These are phyloP conservation scores for Erysiphe neolycopersici DNA, from an alignment of 2,329 filamentous ascomycete genomes.

Conservation along the genomic window DNA sequence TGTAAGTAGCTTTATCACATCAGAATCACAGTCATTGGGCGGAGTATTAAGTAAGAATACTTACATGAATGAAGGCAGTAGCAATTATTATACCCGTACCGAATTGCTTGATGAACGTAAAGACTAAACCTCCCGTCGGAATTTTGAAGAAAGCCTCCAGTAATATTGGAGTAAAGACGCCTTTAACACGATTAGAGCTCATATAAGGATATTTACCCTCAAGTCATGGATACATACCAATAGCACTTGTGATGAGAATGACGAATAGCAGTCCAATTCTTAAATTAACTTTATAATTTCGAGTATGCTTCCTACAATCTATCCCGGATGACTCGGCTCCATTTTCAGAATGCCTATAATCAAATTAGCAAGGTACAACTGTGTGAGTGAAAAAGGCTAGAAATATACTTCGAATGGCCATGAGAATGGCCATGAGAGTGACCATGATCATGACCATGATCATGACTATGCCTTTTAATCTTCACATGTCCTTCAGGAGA, in stretches of 20 bases:
- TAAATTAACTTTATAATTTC: conserved; percentile 40
- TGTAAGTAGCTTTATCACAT: conserved; percentile 30
- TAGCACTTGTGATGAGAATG: conserved; percentile 37
- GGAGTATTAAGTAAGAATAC: background rate
- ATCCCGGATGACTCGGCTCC: conserved; percentile 3
- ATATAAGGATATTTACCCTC: too few relatives aligned
- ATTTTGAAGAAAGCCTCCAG: conserved; percentile 1
- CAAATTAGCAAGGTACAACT: conserved; percentile 3
- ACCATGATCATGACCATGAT: conserved; percentile 18
- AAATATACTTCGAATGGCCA: conserved; percentile 45
- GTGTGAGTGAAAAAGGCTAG: conserved; percentile 11
- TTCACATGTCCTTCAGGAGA: conserved; percentile 4
- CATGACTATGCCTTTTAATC: conserved; percentile 1
- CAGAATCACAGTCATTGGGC: too few relatives aligned
- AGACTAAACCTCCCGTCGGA: conserved; percentile 21
- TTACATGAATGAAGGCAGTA: conserved; percentile 40
- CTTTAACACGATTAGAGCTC: conserved; percentile 6
- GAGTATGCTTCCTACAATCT: conserved; percentile 23
- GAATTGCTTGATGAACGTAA: conserved; percentile 44
- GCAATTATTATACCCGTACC: conserved; percentile 48
- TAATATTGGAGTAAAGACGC: conserved; percentile 40
- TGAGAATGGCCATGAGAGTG: too few relatives aligned
- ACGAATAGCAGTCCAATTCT: conserved; percentile 48
- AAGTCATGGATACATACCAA: conserved; percentile 19
- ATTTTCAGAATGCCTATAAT: conserved; percentile 8